Conservation (phyloP, 192 early-diverging fungal genomes). For the Coemansia sp. region DNA sequence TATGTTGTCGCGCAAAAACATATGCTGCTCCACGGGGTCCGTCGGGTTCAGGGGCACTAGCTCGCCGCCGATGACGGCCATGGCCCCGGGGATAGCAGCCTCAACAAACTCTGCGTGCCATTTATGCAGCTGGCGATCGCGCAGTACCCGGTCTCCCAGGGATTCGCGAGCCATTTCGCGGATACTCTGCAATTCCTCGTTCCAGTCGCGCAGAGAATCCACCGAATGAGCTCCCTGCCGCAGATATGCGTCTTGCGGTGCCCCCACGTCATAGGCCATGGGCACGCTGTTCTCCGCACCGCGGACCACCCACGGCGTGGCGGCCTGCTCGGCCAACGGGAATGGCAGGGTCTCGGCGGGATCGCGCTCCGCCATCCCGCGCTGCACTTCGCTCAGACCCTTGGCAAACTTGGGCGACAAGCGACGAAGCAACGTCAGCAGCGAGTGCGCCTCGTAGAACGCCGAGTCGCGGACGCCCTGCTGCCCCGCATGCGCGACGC, state of each 20-base stretch:
- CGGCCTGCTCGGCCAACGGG: conserved; percentile 59
- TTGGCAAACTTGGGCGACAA: conserved; percentile 71
- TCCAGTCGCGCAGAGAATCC: conserved; percentile 84
- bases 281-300: conserved; percentile 33
- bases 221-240: conserved; percentile 25
- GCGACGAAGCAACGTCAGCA: conserved; percentile 64
- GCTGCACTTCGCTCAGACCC: conserved; percentile 67
- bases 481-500: conserved; percentile 21
- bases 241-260: conserved; percentile 31
- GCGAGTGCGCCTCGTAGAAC: conserved; percentile 58
- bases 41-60: conserved; percentile 76
- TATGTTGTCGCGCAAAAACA: conserved; percentile 95
- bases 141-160: conserved; percentile 80
- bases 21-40: conserved; percentile 72
- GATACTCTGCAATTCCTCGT: conserved; percentile 91
- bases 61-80: conserved; percentile 79
- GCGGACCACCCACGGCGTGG: conserved; percentile 83
- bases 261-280: conserved; percentile 29
- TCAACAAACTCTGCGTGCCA: conserved; percentile 91
- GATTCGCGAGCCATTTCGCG: conserved; percentile 77
- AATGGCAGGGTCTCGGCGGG: conserved; percentile 82
- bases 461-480: conserved; percentile 42
- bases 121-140: conserved; percentile 82
- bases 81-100: conserved; percentile 81
- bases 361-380: conserved; percentile 55